Percentiles rank a stretch among this genome's conserved stretches.
These are phyloP conservation scores for Solanum hybrid DNA, from an alignment of 305 asterid genomes.

Conservation along the genomic window DNA sequence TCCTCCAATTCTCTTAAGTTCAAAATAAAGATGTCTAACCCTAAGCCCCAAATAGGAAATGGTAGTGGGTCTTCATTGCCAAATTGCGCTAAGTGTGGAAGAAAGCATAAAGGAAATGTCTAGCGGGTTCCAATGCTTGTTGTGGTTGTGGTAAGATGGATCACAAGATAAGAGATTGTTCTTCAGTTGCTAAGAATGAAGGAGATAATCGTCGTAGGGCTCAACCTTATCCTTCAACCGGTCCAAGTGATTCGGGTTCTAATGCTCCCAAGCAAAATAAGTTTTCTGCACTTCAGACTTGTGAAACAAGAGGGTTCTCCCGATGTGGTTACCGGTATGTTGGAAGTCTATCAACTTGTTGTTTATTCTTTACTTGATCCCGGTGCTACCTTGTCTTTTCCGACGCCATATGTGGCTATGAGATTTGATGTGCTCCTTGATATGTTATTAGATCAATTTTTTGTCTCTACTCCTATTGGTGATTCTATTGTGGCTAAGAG, in stretches of 20 bases:
- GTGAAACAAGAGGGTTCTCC: neutral
- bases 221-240: neutral
- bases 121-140: neutral
- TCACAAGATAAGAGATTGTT: neutral
- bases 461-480: too few species aligned
- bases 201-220: neutral
- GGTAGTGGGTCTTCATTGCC: neutral
- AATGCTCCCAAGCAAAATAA: neutral
- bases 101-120: neutral
- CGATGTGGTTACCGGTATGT: neutral
- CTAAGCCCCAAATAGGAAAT: neutral
- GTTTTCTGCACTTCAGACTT: neutral
- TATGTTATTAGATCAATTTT: too few species aligned
- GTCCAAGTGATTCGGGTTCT: neutral
- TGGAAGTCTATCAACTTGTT: neutral
- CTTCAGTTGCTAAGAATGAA: neutral
- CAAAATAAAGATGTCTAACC: neutral
- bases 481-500: too few species aligned
- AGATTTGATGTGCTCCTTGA: too few species aligned
- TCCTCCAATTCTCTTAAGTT: neutral
- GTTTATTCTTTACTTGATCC: neutral
- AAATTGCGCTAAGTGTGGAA: neutral
- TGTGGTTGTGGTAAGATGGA: neutral
- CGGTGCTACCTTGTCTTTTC: neutral
- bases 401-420: neutral